A percentile compares a stretch with the other conserved stretches of the same genome.
phyloP scores from a whole-genome alignment of 2,329 filamentous ascomycete species.

The Calonectria henricotiae region DNA sequence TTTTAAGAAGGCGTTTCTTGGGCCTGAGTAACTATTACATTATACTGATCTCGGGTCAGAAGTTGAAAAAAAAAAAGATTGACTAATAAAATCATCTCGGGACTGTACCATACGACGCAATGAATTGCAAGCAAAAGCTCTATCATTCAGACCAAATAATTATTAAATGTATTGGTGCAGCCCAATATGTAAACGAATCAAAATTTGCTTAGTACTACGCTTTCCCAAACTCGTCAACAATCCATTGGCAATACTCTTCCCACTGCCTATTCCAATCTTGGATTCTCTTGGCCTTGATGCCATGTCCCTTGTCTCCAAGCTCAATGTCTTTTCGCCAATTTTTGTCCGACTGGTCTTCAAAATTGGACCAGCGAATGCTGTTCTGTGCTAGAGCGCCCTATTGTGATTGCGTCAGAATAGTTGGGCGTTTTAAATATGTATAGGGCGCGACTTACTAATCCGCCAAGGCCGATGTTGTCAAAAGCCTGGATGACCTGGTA shows the following conservation, averaged over 20 bases:
- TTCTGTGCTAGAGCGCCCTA: conserved; percentile 23
- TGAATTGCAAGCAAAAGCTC: too few species aligned
- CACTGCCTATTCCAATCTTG: conserved; percentile 19
- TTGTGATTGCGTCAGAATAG: conserved; percentile 1
- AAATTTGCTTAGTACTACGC: not conserved
- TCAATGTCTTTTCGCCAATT: conserved; percentile 24
- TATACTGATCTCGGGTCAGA: not conserved
- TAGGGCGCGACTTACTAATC: conserved; percentile 3
- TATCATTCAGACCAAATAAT: too few species aligned
- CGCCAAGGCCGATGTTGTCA: conserved; percentile 74
- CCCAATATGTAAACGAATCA: not conserved
- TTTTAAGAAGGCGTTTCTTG: not conserved
- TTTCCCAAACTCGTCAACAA: conserved; percentile 22
- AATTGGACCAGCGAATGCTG: conserved; percentile 28
- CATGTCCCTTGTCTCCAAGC: conserved; percentile 3
- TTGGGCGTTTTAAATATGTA: not conserved
- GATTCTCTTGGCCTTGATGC: conserved; percentile 24
- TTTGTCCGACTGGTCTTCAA: conserved; percentile 24
- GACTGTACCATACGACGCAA: not conserved
- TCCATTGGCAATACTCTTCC: conserved; percentile 20
- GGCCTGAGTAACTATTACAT: too few species aligned
- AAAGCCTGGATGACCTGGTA: conserved; percentile 79
- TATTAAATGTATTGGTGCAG: not conserved
- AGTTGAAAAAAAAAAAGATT: not conserved
- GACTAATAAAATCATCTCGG: not conserved